Evolutionary conservation across 305 asterid genomes (phyloP), one percentile per base, ranked within the genome.

Genomic region (Solanum aculeatissimum): DNA sequence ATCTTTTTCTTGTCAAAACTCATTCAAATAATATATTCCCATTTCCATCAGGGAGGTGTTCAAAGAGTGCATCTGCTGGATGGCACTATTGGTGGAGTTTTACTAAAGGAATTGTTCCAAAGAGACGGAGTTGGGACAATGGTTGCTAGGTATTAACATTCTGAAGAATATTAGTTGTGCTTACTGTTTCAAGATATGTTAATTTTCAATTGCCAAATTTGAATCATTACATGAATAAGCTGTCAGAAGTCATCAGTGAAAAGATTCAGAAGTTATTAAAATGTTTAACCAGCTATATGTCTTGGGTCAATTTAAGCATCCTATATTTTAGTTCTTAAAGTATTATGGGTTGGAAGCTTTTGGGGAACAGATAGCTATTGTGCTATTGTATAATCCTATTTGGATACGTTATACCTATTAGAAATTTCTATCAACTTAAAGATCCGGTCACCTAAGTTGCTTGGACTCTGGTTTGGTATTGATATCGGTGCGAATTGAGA

Each of bases 51-150:
- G 99, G 97, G 98, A 58, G 99, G 99, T 85, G 98, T 97, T 68
- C 92, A 95, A 88, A 91, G 99, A 86, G 99, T 97, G 85, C 98
- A 97, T 91, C 91, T 97, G 55, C 85, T 95, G 88, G 98, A 97
- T 92, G 99, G 99, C 77, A 97, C 97, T 84, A 87, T 89, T 86
- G 97, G 93, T 85, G 99, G 99, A 70, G 99, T 97, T 87, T 62
- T 95, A 78, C 88, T 95, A 51, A 95, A 94, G 89, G 99, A 96
- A 82, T 85, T 96, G 91, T 96, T 93, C 86, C 98, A 94, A 90
- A 94, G 98, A 91, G 98, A 94, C 82, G 99, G 98, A 85, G 97
- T 92, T 15, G 98, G 98, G 83, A 95, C 98, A 11, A 94, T 95
- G 98, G 96, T 95, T 53, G 95, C 98, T 78, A 95, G 98, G 98